A percentile compares a stretch with the other conserved stretches of the same genome.
phyloP scores from a whole-genome alignment of 1,284 basidiomycete species.

The Cutaneotrichosporon arboriforme region DNA sequence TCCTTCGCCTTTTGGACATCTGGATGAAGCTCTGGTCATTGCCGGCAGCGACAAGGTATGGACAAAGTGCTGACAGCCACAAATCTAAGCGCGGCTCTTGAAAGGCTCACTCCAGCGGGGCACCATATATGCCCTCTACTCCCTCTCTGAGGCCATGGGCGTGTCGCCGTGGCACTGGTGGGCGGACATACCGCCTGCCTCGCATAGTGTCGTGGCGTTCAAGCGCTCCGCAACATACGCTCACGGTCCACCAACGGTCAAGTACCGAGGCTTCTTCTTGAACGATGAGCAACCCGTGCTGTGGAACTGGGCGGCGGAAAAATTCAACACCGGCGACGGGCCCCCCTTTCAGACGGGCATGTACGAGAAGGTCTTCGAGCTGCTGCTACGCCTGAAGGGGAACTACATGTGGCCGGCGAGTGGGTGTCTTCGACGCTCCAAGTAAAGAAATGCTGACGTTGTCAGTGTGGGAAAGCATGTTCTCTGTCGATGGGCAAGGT shows the following conservation, averaged over 20 bases:
- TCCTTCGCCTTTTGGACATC: constrained; percentile 55
- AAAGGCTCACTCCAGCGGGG: constrained; percentile 22
- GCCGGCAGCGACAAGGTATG: constrained; percentile 59
- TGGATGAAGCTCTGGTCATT: constrained; percentile 59
- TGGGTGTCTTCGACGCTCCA: constrained; percentile 9
- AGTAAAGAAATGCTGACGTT: neutral
- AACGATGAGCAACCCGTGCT: constrained; percentile 64
- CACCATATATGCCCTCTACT: constrained; percentile 62
- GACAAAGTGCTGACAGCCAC: too few relatives aligned
- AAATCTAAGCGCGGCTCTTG: too few relatives aligned
- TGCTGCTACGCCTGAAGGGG: constrained; percentile 61
- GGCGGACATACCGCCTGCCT: constrained; percentile 61
- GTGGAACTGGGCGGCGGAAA: constrained; percentile 55
- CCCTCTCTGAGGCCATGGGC: constrained; percentile 65
- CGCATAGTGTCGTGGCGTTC: constrained; percentile 54
- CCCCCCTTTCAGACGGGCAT: constrained; percentile 49
- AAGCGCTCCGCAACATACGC: constrained; percentile 52
- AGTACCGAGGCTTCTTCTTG: constrained; percentile 59
- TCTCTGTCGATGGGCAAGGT: constrained; percentile 58
- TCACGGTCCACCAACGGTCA: constrained; percentile 63
- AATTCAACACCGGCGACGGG: constrained; percentile 60
- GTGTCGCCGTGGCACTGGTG: constrained; percentile 48
- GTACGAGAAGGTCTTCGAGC: constrained; percentile 57
- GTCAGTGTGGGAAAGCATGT: constrained; percentile 53
- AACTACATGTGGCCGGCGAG: constrained; percentile 59